Base-by-base conservation (phyloP, 148 eudicot genomes). In the Vaccinium darrowii region DNA sequence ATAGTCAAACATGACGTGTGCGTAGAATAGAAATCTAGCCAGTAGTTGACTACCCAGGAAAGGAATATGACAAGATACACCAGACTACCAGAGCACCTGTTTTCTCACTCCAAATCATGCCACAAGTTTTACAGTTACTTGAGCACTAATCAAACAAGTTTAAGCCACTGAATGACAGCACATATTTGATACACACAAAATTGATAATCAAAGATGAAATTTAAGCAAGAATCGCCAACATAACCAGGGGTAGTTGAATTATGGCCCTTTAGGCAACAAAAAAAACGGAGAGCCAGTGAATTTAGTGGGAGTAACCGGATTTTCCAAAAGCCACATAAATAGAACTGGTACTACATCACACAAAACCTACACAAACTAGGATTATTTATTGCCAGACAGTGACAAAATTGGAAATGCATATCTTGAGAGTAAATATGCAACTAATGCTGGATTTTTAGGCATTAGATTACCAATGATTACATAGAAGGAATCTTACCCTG, bases 401-500 rank as follows among this genome's bases (percentile, higher is more conserved):
- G 27, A 50, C 11, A 23, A 78, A 56, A 60, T 39, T 58, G 85
- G 57, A 50, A 36, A 53, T 18, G 33, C 77, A 52, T 51, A 9
- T 69, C 67, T 18, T 56, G 82, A 72, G 5, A 23, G 30, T 75
- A 50, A 14, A 57, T 21, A 56, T 60, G 65, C 30, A 57, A 47
- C 47, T 33, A 72, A 4, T n/a, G 54, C 18, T 39, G 27, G 25
- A 79, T 47, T 21, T 54, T 54, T 19, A 56, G 54, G n/a, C 21
- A 10, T 51, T 60, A 30, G 23, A 72, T 54, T 21, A 62, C 49
- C 80, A 49, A 73, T 84, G 14, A 69, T 51, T 49, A 15, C 16
- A 63, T 19, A 57, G 51, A 13, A n/a, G 74, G 79, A 50, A 75
- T 84, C 92, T 89, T 90, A 94, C 95, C 98, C 98, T 50, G 98